Conservation (phyloP, 2,329 filamentous ascomycete species). For the Lachnellula hyalina region DNA sequence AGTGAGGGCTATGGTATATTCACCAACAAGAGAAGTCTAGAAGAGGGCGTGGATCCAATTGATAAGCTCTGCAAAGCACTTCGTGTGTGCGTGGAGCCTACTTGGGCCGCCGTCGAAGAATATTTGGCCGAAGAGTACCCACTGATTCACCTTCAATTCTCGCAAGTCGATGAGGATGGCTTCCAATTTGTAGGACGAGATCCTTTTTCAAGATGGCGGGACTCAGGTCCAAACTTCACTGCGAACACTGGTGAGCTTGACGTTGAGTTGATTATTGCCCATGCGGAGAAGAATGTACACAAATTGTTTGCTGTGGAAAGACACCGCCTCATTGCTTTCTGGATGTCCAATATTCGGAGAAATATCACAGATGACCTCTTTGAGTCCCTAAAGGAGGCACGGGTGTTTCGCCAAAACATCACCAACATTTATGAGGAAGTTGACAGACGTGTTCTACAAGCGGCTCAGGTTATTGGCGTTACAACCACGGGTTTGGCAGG, state of each 20-base stretch:
- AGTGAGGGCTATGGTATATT: constrained; percentile 12
- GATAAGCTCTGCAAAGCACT: neutral
- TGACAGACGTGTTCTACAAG: constrained; percentile 13
- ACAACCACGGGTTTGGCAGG: constrained; percentile 48
- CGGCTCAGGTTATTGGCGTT: constrained; percentile 43
- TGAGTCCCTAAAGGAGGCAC: constrained; percentile 3
- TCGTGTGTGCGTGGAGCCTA: neutral
- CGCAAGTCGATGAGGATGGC: constrained; percentile 14
- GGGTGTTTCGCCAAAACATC: neutral
- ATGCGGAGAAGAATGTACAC: neutral
- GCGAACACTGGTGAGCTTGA: neutral
- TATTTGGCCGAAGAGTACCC: constrained; percentile 14
- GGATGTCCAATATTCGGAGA: constrained; percentile 9
- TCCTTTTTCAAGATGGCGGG: constrained; percentile 18
- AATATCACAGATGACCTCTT: constrained; percentile 8
- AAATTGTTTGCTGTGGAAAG: neutral
- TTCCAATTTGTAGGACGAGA: constrained; percentile 12
- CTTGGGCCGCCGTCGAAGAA: constrained; percentile 8
- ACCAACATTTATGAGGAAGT: constrained; percentile 13
- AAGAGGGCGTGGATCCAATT: constrained; percentile 7
- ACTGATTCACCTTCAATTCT: constrained; percentile 16
- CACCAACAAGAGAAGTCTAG: constrained; percentile 7
- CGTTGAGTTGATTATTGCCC: neutral
- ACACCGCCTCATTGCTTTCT: constrained; percentile 9
- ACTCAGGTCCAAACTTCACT: neutral